These are phyloP conservation scores for Telfairia occidentalis DNA, from an alignment of 331 rosid genomes.

Conservation along the genomic window DNA sequence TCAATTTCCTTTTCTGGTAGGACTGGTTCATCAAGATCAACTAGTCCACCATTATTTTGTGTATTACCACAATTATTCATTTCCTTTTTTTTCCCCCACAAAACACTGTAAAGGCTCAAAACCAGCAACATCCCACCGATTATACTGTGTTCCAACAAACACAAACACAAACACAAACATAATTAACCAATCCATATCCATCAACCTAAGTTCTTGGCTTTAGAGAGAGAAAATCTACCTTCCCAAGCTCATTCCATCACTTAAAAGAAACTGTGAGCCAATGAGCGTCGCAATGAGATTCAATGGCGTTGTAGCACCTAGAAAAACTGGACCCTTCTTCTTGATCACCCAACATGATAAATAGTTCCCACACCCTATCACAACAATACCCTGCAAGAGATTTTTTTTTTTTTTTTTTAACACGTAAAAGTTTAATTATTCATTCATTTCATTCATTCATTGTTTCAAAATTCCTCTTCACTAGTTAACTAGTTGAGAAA, in stretches of 20 bases:
- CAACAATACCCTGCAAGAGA: slow-evolving; percentile 49
- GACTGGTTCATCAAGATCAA: too few species aligned
- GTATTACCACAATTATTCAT: background rate
- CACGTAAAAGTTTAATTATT: too few species aligned
- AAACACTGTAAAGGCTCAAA: background rate
- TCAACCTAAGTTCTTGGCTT: too few species aligned
- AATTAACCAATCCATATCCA: too few species aligned
- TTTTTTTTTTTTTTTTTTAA: too few species aligned
- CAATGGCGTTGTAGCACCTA: slow-evolving; percentile 1
- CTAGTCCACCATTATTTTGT: background rate
- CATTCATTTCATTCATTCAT: too few species aligned
- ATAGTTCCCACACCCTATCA: slow-evolving; percentile 8
- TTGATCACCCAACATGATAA: slow-evolving; percentile 6
- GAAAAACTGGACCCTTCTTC: slow-evolving; percentile 11
- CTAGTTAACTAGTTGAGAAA: too few species aligned
- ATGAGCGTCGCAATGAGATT: slow-evolving; percentile 2
- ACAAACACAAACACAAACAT: too few species aligned
- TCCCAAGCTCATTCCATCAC: background rate
- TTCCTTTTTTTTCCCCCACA: background rate
- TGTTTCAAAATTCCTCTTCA: too few species aligned
- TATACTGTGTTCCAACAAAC: background rate
- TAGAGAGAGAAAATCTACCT: too few species aligned
- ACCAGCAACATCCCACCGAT: background rate
- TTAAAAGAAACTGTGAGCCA: background rate
- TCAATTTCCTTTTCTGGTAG: background rate